Conservation (phyloP, 495 filamentous ascomycete species). For the Jackrogersella multiformis region DNA sequence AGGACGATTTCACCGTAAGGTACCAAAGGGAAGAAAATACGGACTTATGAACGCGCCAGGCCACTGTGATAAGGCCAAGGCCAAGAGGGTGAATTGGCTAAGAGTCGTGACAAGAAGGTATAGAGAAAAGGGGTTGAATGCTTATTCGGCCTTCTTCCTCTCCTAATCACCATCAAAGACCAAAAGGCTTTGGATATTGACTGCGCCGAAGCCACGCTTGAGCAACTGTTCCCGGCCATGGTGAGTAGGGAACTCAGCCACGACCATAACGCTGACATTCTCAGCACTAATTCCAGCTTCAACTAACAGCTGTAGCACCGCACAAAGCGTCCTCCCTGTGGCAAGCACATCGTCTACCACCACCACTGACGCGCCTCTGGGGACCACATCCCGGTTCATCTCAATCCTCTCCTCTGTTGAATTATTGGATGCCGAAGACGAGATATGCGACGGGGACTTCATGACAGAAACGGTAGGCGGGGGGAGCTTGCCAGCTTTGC, state of each 20-base stretch:
- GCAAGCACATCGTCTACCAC: conserved; percentile 73
- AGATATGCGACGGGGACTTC: conserved; percentile 66
- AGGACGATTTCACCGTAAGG: too few species aligned
- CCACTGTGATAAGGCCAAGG: too few species aligned
- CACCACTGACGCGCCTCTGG: conserved; percentile 58
- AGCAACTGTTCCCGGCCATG: conserved; percentile 64
- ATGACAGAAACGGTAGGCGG: conserved; percentile 63
- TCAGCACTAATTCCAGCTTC: conserved; percentile 56
- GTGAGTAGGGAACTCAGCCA: conserved; percentile 71
- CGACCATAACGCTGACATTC: conserved; percentile 62
- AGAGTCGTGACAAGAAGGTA: too few species aligned
- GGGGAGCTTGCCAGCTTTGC: conserved; percentile 68
- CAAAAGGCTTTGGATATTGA: conserved; percentile 67
- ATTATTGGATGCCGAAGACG: conserved; percentile 52
- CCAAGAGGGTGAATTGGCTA: too few species aligned
- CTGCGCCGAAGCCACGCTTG: conserved; percentile 63
- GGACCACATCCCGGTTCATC: conserved; percentile 60
- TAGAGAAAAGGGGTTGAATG: too few species aligned
- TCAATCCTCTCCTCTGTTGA: conserved; percentile 58
- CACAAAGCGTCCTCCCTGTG: conserved; percentile 67
- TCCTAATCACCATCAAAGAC: conserved; percentile 62
- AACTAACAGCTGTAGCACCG: conserved; percentile 62
- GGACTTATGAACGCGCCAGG: too few species aligned
- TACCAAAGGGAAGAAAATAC: too few species aligned
- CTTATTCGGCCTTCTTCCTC: too few species aligned